These are phyloP conservation scores for Boletus barrowsii DNA, from an alignment of 768 basidiomycete genomes.

Conservation along the genomic window DNA sequence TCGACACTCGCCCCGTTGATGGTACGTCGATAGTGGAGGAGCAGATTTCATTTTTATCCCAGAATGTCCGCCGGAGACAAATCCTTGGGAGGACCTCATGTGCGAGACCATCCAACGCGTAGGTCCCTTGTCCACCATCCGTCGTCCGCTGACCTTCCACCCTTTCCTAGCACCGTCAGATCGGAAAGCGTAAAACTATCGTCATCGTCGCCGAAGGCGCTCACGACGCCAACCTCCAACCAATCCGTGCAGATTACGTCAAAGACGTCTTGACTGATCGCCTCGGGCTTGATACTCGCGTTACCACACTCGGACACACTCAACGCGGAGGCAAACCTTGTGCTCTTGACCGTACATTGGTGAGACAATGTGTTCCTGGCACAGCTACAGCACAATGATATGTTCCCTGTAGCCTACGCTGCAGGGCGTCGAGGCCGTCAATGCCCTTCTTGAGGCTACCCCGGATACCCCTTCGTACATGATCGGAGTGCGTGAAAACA, in stretches of 20 bases:
- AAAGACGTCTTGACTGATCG: constrained; percentile 85
- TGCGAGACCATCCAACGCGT: constrained; percentile 83
- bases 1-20: constrained; percentile 8
- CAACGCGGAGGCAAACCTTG: constrained; percentile 95
- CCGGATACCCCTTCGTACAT: constrained; percentile 94
- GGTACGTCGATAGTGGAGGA: constrained; percentile 53
- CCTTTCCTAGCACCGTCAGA: constrained; percentile 68
- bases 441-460: constrained; percentile 79
- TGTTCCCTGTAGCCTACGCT: constrained; percentile 71
- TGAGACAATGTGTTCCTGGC: constrained; percentile 33
- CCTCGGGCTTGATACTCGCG: constrained; percentile 90
- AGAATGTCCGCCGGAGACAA: constrained; percentile 75
- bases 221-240: constrained; percentile 79
- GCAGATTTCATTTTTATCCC: constrained; percentile 99
- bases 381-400: constrained; percentile 1
- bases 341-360: constrained; percentile 89
- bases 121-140: constrained; percentile 23
- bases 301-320: constrained; percentile 95
- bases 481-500: constrained; percentile 95
- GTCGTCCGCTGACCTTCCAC: background rate
- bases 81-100: constrained; percentile 74
- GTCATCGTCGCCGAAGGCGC: constrained; percentile 99
- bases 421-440: constrained; percentile 94
- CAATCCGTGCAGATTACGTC: constrained; percentile 89
- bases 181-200: constrained; percentile 97